phyloP scores from a whole-genome alignment of 495 filamentous ascomycete species.

The Aspergillus baeticus region DNA sequence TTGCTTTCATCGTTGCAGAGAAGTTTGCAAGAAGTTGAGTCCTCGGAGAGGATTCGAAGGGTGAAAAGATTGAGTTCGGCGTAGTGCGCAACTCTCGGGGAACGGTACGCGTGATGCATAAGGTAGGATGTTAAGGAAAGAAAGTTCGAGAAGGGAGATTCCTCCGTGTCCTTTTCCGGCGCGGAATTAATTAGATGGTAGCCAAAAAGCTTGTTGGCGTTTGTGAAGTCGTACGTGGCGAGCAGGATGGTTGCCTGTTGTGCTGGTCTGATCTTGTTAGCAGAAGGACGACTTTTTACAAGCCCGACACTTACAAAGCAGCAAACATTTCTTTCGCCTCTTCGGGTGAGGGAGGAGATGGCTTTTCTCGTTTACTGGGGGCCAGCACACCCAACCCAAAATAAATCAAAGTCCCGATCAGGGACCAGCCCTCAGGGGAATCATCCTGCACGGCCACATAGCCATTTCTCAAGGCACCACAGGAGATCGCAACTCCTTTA shows the following conservation, averaged over 20 bases:
- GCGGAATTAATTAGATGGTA: constrained; percentile 69
- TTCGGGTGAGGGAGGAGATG: constrained; percentile 58
- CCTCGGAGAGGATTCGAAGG: constrained; percentile 85
- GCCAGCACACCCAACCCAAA: constrained; percentile 80
- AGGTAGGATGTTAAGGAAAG: constrained; percentile 90
- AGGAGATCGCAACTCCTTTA: constrained; percentile 68
- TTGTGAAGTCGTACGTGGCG: constrained; percentile 87
- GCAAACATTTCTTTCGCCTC: constrained; percentile 77
- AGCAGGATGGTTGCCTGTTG: constrained; percentile 76
- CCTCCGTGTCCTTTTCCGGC: constrained; percentile 60
- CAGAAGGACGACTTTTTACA: constrained; percentile 18
- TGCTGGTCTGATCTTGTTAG: constrained; percentile 57
- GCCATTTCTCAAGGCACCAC: constrained; percentile 60
- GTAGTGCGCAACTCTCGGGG: constrained; percentile 72
- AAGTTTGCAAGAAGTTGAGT: constrained; percentile 77
- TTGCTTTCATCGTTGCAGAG: constrained; percentile 82
- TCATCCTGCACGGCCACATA: constrained; percentile 94
- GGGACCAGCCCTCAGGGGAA: constrained; percentile 83
- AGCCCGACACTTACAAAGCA: constrained; percentile 48
- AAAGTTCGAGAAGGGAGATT: constrained; percentile 77
- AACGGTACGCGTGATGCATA: constrained; percentile 88
- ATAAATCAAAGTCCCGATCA: constrained; percentile 76
- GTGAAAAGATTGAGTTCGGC: constrained; percentile 78
- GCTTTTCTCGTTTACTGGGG: constrained; percentile 57
- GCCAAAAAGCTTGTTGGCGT: constrained; percentile 94